Evolutionary conservation across 1,139 yeast species (phyloP), one percentile per base, ranked within the genome.

Genomic region (Geotrichum fermentans): DNA sequence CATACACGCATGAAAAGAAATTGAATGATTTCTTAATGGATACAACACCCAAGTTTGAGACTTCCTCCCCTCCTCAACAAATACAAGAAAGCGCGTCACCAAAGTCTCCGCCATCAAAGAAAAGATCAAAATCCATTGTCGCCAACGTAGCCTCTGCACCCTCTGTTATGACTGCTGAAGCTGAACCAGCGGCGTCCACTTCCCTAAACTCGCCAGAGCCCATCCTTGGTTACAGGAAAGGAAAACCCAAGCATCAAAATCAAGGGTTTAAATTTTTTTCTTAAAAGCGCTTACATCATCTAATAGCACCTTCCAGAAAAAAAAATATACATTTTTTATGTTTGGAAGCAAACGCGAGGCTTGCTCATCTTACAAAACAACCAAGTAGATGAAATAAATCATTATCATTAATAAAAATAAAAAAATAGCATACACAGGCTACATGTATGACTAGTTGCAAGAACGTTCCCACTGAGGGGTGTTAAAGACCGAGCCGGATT

Each of bases 1-100:
- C 40, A 21, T 37, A 33, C 26, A 7, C 24, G 10, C 41, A 28
- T 10, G 43, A 38, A 37, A 36, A 43, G 28, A 29, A 37, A n/a
- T 20, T 46, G 26, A 45, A 41, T 3, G 44, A 49, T 17, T 49
- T 47, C 33, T 33, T 46, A 17, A 16, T 40, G 2, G 40, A 37
- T 8, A 24, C 52, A 17, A 30, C 47, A n/a, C 36, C n/a, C 6
- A 49, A 49, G 28, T 34, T 40, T 18, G 49, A 40, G 33, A 17
- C 40, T 4, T 16, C 32, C 14, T 10, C 28, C 10, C 28, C 28
- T 10, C n/a, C n/a, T n/a, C n/a, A n/a, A 10, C 28, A 24, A 10
- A 6, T 24, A 6, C 28, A 24, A 24, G 28, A n/a, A n/a, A n/a
- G 28, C 10, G 10, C 38, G 17, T 5, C 38, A 10, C 21, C 38